Conservation (phyloP, 202 grass and related monocot species). For the Cymbopogon flexuosus region DNA sequence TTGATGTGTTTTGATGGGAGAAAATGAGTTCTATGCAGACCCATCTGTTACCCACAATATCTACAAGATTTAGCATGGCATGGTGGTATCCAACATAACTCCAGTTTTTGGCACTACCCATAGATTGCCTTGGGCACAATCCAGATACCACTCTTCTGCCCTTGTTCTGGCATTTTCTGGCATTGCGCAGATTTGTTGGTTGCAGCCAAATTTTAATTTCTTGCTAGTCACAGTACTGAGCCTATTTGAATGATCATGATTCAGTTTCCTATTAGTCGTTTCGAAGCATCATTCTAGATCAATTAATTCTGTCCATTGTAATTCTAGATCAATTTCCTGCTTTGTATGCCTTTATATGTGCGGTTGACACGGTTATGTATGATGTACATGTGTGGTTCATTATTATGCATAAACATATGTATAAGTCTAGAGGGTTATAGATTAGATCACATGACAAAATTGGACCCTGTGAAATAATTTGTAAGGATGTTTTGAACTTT, state of each 20-base stretch:
- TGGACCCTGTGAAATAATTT: neutral
- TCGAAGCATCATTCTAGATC: neutral
- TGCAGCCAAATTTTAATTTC: neutral
- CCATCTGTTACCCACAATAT: neutral
- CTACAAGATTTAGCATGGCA: neutral
- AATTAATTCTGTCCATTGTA: neutral
- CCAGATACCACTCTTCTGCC: neutral
- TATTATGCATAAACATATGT: neutral
- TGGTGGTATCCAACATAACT: neutral
- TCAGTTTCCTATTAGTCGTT: neutral
- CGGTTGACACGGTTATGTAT: neutral
- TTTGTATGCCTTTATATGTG: neutral
- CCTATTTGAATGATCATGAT: neutral
- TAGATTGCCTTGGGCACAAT: neutral
- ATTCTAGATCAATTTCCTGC: neutral
- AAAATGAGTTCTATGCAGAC: neutral
- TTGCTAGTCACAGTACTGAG: neutral
- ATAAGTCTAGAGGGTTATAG: neutral
- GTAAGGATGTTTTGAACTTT: neutral
- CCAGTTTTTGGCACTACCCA: neutral
- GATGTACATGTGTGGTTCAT: neutral
- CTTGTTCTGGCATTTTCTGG: neutral
- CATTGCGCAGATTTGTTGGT: neutral
- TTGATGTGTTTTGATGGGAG: neutral
- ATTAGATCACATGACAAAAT: neutral